Percentiles rank a stretch among this genome's conserved stretches.
Conservation (phyloP, 2,329 filamentous ascomycete genomes). For the Cladosporium cucumerinum region DNA sequence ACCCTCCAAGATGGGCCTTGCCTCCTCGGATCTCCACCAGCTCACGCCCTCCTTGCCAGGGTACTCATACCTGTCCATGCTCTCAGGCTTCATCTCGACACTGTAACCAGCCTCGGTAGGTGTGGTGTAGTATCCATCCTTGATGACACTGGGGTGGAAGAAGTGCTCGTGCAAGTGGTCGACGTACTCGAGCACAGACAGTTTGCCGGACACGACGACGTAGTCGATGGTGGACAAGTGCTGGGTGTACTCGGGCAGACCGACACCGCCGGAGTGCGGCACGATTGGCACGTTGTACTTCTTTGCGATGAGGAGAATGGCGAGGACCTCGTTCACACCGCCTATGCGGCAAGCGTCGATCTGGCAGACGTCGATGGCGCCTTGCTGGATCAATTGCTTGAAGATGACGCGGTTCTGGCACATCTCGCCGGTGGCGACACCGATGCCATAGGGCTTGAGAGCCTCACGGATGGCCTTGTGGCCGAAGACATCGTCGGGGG, state of each 20-base stretch:
- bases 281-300: slow-evolving; percentile 79
- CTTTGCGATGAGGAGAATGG: slow-evolving; percentile 81
- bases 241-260: slow-evolving; percentile 89
- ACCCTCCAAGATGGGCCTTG: slow-evolving; percentile 68
- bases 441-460: slow-evolving; percentile 69
- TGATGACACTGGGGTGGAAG: slow-evolving; percentile 72
- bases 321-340: slow-evolving; percentile 86
- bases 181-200: slow-evolving; percentile 77
- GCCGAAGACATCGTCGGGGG: slow-evolving; percentile 82
- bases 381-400: slow-evolving; percentile 80
- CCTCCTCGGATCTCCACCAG: slow-evolving; percentile 82
- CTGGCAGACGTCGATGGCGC: slow-evolving; percentile 83
- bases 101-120: slow-evolving; percentile 81
- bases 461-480: slow-evolving; percentile 83
- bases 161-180: slow-evolving; percentile 95
- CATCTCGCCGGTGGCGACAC: slow-evolving; percentile 91
- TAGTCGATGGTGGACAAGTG: slow-evolving; percentile 92
- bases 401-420: slow-evolving; percentile 92
- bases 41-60: slow-evolving; percentile 74
- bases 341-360: slow-evolving; percentile 87
- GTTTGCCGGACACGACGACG: slow-evolving; percentile 77
- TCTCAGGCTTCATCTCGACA: slow-evolving; percentile 88
- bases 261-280: slow-evolving; percentile 84
- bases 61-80: slow-evolving; percentile 75
- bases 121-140: slow-evolving; percentile 84